These are phyloP conservation scores for Cryptococcus sp. DNA, from an alignment of 1,284 basidiomycete genomes.

Conservation along the genomic window DNA sequence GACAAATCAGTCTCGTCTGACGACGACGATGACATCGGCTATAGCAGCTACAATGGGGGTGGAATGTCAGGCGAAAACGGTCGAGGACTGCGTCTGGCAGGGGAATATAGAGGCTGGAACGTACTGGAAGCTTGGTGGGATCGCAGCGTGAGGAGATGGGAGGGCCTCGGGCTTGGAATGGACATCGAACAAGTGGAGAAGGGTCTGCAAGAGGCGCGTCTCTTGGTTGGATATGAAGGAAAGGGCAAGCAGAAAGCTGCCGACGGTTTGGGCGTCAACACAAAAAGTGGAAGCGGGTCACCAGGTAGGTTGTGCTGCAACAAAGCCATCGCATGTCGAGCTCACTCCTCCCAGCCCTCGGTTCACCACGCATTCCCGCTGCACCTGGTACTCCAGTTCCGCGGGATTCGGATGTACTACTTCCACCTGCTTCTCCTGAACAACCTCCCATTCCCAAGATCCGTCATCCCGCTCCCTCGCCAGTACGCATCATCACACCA, in stretches of 20 bases:
- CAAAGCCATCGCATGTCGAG: neutral
- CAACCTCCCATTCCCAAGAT: slow-evolving; percentile 31
- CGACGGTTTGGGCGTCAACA: slow-evolving; percentile 33
- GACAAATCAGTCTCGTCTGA: slow-evolving; percentile 57
- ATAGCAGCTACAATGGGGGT: slow-evolving; percentile 79
- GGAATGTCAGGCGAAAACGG: slow-evolving; percentile 69
- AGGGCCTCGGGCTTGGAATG: slow-evolving; percentile 69
- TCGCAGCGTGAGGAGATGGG: slow-evolving; percentile 78
- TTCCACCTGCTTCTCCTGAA: slow-evolving; percentile 47
- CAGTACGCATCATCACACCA: slow-evolving; percentile 42
- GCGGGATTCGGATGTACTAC: slow-evolving; percentile 42
- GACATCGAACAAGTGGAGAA: slow-evolving; percentile 51
- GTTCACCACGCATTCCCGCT: slow-evolving; percentile 31
- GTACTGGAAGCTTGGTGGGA: slow-evolving; percentile 90
- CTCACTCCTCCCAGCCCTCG: slow-evolving; percentile 21
- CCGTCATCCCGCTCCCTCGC: slow-evolving; percentile 29
- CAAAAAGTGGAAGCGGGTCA: slow-evolving; percentile 35
- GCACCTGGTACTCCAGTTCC: slow-evolving; percentile 39
- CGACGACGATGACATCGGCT: slow-evolving; percentile 73
- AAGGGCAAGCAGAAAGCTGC: slow-evolving; percentile 30
- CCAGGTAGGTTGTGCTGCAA: slow-evolving; percentile 38
- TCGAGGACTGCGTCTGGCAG: slow-evolving; percentile 66
- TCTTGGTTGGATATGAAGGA: slow-evolving; percentile 31
- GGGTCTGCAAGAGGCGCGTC: slow-evolving; percentile 41
- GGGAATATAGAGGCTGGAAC: slow-evolving; percentile 85